A percentile compares a stretch with the other conserved stretches of the same genome.
Evolutionary conservation across 371 early-diverging fungal species (phyloP).

Genomic region (Apophysomyces trapeziformis): DNA sequence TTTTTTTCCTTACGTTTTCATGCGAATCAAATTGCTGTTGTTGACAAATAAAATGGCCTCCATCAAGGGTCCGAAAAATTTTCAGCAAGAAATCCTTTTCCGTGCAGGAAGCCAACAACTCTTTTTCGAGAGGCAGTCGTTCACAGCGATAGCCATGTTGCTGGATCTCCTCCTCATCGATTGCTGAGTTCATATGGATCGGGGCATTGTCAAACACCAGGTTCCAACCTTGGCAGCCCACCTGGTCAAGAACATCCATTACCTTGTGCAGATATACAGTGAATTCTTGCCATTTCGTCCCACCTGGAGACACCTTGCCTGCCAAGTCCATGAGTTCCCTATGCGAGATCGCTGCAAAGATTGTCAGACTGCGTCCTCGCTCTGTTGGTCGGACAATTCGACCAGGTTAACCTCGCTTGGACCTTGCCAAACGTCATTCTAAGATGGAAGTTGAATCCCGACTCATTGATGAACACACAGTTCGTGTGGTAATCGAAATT

Average conservation of each 20-base stretch:
- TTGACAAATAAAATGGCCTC: too few relatives aligned
- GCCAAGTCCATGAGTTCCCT: background rate
- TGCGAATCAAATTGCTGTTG: too few relatives aligned
- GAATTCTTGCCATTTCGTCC: background rate
- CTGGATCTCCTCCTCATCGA: background rate
- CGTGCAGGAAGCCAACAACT: too few relatives aligned
- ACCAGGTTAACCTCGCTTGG: background rate
- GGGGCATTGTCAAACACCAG: background rate
- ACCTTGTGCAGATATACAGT: background rate
- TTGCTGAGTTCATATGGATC: background rate
- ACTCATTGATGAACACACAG: constrained; percentile 18
- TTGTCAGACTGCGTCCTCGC: background rate
- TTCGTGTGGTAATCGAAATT: background rate
- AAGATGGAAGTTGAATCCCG: constrained; percentile 2
- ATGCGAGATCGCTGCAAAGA: background rate
- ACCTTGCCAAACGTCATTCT: constrained; percentile 9
- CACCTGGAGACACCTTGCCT: background rate
- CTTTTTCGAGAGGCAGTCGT: background rate
- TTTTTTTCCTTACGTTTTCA: too few relatives aligned
- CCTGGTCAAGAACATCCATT: background rate
- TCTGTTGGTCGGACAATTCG: background rate
- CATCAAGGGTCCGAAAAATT: too few relatives aligned
- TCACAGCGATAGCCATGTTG: background rate
- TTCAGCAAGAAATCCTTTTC: too few relatives aligned
- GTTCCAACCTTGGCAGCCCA: background rate